These are phyloP conservation scores for Podospora conica DNA, from an alignment of 495 filamentous ascomycete genomes.

Conservation along the genomic window DNA sequence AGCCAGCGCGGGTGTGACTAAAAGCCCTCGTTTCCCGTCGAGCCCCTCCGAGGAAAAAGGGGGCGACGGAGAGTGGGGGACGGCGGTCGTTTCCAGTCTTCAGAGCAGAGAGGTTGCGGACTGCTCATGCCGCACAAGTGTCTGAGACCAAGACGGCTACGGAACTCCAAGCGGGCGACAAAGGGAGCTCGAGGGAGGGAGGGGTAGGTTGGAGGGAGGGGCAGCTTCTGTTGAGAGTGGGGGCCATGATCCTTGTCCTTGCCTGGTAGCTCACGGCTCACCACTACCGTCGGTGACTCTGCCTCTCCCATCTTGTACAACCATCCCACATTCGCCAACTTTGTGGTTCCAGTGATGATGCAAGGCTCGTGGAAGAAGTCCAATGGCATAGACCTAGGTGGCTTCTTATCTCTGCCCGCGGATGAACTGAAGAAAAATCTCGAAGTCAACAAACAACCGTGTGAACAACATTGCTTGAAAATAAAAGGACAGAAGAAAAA, in stretches of 20 bases:
- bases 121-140: neutral
- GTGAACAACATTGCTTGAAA: neutral
- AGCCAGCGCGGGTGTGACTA: neutral
- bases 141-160: neutral
- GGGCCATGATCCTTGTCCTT: neutral
- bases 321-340: neutral
- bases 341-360: neutral
- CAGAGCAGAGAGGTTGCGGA: neutral
- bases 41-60: neutral
- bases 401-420: neutral
- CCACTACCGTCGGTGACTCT: neutral
- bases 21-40: neutral
- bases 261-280: neutral
- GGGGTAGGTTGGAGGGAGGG: neutral
- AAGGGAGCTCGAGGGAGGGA: neutral
- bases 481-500: neutral
- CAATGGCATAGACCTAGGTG: neutral
- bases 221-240: neutral
- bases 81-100: neutral
- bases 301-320: too few relatives aligned
- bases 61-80: neutral
- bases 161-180: neutral
- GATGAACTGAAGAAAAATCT: too few relatives aligned
- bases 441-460: too few relatives aligned
- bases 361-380: neutral